phyloP scores from a whole-genome alignment of 2,329 filamentous ascomycete species.

The Myriosclerotinia curreyana region DNA sequence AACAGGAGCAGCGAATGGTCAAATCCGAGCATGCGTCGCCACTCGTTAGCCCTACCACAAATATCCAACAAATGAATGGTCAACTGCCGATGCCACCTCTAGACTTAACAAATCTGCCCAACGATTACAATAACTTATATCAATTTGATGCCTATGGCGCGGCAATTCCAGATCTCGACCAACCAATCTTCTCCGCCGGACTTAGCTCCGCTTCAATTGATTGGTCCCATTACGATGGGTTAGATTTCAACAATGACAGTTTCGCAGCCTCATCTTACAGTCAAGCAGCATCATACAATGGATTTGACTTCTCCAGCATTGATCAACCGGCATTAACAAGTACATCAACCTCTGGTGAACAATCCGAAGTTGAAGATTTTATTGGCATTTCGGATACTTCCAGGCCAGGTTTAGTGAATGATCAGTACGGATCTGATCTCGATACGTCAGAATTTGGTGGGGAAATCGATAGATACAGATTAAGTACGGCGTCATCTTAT shows the following conservation, averaged over 20 bases:
- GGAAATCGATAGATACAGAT: slow-evolving; percentile 49
- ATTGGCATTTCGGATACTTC: slow-evolving; percentile 42
- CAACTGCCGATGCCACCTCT: slow-evolving; percentile 51
- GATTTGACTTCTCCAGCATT: slow-evolving; percentile 54
- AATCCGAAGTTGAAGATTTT: slow-evolving; percentile 64
- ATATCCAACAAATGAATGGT: slow-evolving; percentile 50
- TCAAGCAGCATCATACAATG: slow-evolving; percentile 52
- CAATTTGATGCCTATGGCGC: slow-evolving; percentile 53
- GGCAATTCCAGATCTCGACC: slow-evolving; percentile 46
- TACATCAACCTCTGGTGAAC: slow-evolving; percentile 63
- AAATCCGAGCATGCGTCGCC: slow-evolving; percentile 63
- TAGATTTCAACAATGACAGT: slow-evolving; percentile 49
- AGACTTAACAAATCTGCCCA: slow-evolving; percentile 54
- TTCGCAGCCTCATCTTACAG: slow-evolving; percentile 55
- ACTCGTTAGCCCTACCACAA: slow-evolving; percentile 47
- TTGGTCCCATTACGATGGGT: slow-evolving; percentile 52
- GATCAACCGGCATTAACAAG: slow-evolving; percentile 55
- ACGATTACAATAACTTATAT: slow-evolving; percentile 43
- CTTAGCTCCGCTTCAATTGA: slow-evolving; percentile 55
- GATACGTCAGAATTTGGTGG: slow-evolving; percentile 42
- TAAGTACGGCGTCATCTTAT: slow-evolving; percentile 49
- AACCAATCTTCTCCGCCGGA: slow-evolving; percentile 60
- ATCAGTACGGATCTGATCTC: slow-evolving; percentile 42
- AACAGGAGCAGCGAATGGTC: slow-evolving; percentile 49
- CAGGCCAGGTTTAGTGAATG: slow-evolving; percentile 42